Base-by-base conservation (phyloP, 441 rosid species). In the Biscutella laevigata region DNA sequence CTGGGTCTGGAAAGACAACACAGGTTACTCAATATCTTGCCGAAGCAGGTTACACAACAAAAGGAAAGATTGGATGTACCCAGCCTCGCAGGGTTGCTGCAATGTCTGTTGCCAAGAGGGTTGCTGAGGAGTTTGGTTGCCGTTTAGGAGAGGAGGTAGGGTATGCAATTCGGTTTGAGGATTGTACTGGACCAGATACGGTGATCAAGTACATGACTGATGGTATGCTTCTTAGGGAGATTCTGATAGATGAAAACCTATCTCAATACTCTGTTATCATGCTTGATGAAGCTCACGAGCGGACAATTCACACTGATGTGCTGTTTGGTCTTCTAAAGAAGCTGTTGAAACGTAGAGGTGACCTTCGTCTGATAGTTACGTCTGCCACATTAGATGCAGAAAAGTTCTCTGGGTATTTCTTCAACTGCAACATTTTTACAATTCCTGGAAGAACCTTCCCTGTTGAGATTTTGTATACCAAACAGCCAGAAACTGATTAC, bases 281-380 rank as follows among this genome's bases (percentile, higher is more conserved):
- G 86, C 90, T 87, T 65, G 94, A 82, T 28, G 95, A 88, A 71
- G 97, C 97, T 61, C 97, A 85, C 33, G 95, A 88, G 80, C 73
- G 97, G 66, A 88, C 92, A 50, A 85, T 83, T 35, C 77, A 81
- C 75, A 85, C 95, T 35, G 97, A 86, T 74, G 89, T 83, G 40
- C 80, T 88, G 41, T 85, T 88, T 66, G 95, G 95, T 55, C 72
- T 86, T 26, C 86, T 88, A 17, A 86, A 88, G 70, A 76, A 81
- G 77, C 76, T 88, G 40, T 73, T 86, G 64, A 67, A 71, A 53
- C 72, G 89, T 47, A 80, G 97, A 53, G 76, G 71, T 20, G 92
- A 86, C 61, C 84, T 88, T 60, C 83, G 86, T 27, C 64, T 88
- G 47, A 85, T 88, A 25, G 95, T 88, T 66, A 83, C 96, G 5